Evolutionary conservation across 208 protist species (phyloP).

Genomic region (Crithidia expoeki): DNA sequence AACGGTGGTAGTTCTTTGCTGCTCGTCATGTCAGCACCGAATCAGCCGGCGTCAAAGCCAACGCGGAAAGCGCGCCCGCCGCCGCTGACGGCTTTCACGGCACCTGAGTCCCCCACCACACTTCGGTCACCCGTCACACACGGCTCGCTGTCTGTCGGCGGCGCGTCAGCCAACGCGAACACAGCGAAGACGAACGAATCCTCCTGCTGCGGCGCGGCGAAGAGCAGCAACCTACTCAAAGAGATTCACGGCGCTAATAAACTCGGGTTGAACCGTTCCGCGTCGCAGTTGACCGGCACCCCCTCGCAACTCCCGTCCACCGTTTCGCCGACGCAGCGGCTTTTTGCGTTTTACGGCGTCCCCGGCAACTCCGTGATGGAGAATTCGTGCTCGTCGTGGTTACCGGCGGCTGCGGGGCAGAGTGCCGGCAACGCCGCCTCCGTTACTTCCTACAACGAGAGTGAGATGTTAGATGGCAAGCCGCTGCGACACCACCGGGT

Average conservation of each 20-base stretch:
- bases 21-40: neutral
- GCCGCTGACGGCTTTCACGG: slow-evolving; percentile 20
- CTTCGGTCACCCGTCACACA: slow-evolving; percentile 1
- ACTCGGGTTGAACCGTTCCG: slow-evolving; percentile 7
- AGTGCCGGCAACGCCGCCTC: neutral
- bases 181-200: neutral
- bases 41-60: neutral
- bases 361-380: slow-evolving; percentile 14
- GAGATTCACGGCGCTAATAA: neutral
- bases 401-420: neutral
- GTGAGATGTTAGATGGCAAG: slow-evolving; percentile 1
- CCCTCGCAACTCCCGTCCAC: slow-evolving; percentile 3
- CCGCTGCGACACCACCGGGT: neutral
- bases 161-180: neutral
- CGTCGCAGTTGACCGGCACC: slow-evolving; percentile 7
- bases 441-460: slow-evolving; percentile 13
- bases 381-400: slow-evolving; percentile 22
- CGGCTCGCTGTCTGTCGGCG: neutral
- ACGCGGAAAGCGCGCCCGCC: slow-evolving; percentile 6
- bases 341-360: slow-evolving; percentile 16
- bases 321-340: slow-evolving; percentile 14
- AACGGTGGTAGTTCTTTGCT: neutral
- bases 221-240: slow-evolving; percentile 5
- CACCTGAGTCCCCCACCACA: neutral
- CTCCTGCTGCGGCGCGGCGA: slow-evolving; percentile 1